phyloP scores from a whole-genome alignment of 2,329 filamentous ascomycete genomes.

The Rugonectria rugulosa region DNA sequence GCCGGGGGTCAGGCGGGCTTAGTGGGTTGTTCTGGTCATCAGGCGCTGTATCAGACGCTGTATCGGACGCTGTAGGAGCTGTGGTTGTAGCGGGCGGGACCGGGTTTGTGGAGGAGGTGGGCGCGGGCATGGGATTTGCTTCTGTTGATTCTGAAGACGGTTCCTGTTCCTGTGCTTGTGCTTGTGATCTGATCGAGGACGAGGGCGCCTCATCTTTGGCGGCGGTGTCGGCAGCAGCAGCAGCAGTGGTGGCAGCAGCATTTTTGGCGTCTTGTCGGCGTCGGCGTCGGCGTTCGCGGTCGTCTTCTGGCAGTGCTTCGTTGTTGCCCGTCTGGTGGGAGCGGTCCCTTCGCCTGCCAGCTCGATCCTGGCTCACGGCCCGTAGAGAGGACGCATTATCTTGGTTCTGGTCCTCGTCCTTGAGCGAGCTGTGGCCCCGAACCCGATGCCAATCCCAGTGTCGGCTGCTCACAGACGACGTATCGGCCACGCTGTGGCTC shows the following conservation, averaged over 20 bases:
- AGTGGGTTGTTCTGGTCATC: slow-evolving; percentile 32
- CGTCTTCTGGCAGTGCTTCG: background rate
- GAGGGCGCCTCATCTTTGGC: background rate
- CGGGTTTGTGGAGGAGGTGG: slow-evolving; percentile 7
- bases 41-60: slow-evolving; percentile 21
- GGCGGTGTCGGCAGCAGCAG: too few relatives aligned
- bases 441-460: slow-evolving; percentile 35
- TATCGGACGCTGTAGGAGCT: slow-evolving; percentile 19
- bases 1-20: slow-evolving; percentile 29
- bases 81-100: slow-evolving; percentile 33
- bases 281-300: background rate
- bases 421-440: slow-evolving; percentile 22
- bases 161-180: background rate
- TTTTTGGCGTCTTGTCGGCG: background rate
- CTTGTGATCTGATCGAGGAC: background rate
- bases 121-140: background rate
- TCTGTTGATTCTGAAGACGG: slow-evolving; percentile 2
- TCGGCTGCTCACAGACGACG: slow-evolving; percentile 35
- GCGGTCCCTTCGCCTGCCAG: slow-evolving; percentile 20
- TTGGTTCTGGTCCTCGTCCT: slow-evolving; percentile 18
- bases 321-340: background rate
- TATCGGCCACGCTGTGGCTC: slow-evolving; percentile 34
- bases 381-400: slow-evolving; percentile 27
- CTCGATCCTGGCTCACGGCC: slow-evolving; percentile 32
- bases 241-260: too few relatives aligned